Conservation (phyloP, 495 filamentous ascomycete genomes). For the Podospora comata region DNA sequence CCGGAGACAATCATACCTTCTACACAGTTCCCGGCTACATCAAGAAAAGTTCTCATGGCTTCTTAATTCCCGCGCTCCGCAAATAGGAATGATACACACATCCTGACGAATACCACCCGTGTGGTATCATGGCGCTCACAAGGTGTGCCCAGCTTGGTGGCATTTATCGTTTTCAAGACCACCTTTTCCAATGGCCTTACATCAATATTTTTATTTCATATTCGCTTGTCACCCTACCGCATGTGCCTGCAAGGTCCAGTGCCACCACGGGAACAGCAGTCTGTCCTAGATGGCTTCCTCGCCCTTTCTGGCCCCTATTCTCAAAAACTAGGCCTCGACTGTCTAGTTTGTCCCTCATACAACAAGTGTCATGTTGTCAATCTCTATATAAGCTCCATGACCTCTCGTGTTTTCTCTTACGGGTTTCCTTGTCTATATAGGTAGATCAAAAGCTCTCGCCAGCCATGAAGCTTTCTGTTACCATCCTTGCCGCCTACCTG, state of each 20-base stretch:
- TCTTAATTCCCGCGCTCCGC: not conserved
- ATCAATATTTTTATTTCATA: not conserved
- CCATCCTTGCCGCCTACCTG: constrained; percentile 28
- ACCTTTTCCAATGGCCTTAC: constrained; percentile 21
- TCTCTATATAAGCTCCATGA: not conserved
- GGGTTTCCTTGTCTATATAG: constrained; percentile 2
- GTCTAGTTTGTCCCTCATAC: not conserved
- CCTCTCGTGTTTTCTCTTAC: not conserved
- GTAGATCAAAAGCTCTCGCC: constrained; percentile 11
- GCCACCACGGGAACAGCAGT: constrained; percentile 13
- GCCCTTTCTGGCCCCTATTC: constrained; percentile 11
- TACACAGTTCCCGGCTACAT: not conserved
- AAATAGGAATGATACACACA: not conserved
- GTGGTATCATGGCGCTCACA: not conserved
- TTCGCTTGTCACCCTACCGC: constrained; percentile 27
- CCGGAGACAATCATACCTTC: not conserved
- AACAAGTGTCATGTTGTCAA: not conserved
- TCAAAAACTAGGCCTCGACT: constrained; percentile 2
- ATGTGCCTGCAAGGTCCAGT: constrained; percentile 18
- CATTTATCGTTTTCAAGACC: not conserved
- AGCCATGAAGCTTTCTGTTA: constrained; percentile 36
- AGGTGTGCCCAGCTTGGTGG: not conserved
- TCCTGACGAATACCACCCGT: not conserved
- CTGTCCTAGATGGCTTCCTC: constrained; percentile 17
- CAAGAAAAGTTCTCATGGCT: not conserved